Conservation (phyloP, 2,329 filamentous ascomycete species). For the Phialophora expanda region DNA sequence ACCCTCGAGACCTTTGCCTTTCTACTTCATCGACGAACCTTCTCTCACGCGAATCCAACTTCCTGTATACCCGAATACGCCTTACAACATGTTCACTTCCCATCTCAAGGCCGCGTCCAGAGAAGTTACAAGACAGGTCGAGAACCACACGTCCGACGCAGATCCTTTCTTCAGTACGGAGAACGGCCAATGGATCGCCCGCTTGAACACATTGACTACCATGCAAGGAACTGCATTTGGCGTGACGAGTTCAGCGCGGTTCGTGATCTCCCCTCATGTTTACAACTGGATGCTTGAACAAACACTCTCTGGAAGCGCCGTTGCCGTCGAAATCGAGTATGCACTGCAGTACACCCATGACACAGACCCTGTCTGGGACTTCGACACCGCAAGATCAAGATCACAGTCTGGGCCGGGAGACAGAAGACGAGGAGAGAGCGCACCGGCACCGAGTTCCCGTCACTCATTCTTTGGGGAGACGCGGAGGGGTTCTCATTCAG, state of each 20-base stretch:
- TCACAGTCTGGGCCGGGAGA: too few relatives aligned
- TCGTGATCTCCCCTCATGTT: not conserved
- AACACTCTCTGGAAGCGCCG: not conserved
- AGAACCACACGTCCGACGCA: not conserved
- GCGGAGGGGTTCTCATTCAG: too few relatives aligned
- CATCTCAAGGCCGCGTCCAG: not conserved
- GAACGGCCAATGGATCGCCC: too few relatives aligned
- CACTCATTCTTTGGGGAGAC: too few relatives aligned
- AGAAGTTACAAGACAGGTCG: not conserved
- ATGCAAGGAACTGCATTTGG: too few relatives aligned
- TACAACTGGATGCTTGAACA: not conserved
- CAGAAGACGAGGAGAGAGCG: too few relatives aligned
- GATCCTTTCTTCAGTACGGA: too few relatives aligned
- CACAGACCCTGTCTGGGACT: too few relatives aligned
- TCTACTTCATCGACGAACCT: constrained; percentile 1
- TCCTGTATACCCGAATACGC: not conserved
- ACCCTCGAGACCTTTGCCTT: not conserved
- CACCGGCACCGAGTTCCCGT: too few relatives aligned
- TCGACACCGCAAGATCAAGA: too few relatives aligned
- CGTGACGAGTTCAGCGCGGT: not conserved
- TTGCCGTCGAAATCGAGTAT: constrained; percentile 1
- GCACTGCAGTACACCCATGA: not conserved
- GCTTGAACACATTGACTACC: too few relatives aligned
- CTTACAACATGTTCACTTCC: not conserved
- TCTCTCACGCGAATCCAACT: not conserved